phyloP scores from a whole-genome alignment of 208 protist genomes.

The Blechomonas ayalai region DNA sequence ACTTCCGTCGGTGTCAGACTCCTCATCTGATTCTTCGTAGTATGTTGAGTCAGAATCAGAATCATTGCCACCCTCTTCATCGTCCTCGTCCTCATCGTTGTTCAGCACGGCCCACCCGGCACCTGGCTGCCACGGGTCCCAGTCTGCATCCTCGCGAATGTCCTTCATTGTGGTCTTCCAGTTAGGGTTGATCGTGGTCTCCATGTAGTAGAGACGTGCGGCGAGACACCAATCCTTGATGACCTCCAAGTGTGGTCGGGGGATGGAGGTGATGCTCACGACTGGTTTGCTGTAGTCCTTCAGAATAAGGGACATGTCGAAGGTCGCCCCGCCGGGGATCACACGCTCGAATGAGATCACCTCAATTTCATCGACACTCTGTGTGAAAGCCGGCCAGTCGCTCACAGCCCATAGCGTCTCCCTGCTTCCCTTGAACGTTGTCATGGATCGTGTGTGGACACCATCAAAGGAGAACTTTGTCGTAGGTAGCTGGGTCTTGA shows the following conservation, averaged over 20 bases:
- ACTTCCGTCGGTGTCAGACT: conserved; percentile 49
- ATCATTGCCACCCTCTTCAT: conserved; percentile 75
- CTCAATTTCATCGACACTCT: conserved; percentile 92
- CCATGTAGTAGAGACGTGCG: conserved; percentile 79
- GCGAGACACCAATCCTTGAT: conserved; percentile 83
- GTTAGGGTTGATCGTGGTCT: conserved; percentile 69
- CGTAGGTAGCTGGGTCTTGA: conserved; percentile 70
- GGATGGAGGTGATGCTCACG: conserved; percentile 60
- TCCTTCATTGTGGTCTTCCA: conserved; percentile 74
- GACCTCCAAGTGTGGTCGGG: conserved; percentile 32
- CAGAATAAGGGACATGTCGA: conserved; percentile 97
- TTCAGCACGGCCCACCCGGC: conserved; percentile 68
- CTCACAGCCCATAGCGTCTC: conserved; percentile 80
- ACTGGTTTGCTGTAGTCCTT: conserved; percentile 93
- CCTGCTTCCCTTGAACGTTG: conserved; percentile 61
- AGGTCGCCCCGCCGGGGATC: conserved; percentile 81
- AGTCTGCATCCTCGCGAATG: conserved; percentile 81
- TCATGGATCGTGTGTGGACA: conserved; percentile 65
- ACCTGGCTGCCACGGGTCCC: conserved; percentile 68
- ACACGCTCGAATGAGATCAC: conserved; percentile 94
- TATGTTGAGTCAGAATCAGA: conserved; percentile 66
- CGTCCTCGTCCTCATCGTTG: conserved; percentile 73
- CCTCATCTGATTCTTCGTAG: conserved; percentile 72
- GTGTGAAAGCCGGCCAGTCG: conserved; percentile 92
- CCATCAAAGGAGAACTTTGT: conserved; percentile 82